phyloP scores from a whole-genome alignment of 2,329 filamentous ascomycete genomes.

The Verticillium klebahnii region DNA sequence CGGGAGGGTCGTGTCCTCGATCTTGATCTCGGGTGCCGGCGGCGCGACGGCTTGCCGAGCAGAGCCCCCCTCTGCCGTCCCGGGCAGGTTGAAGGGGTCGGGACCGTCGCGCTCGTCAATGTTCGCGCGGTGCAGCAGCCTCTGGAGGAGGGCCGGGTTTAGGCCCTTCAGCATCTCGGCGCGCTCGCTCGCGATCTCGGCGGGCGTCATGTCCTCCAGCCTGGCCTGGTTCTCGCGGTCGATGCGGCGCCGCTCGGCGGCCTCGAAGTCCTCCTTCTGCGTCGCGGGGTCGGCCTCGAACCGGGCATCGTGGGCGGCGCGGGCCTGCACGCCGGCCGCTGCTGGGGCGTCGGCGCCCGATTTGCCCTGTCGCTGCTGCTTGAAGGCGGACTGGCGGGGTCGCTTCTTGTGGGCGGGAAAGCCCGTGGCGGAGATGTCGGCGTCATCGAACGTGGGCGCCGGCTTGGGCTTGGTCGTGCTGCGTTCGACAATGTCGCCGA shows the following conservation, averaged over 20 bases:
- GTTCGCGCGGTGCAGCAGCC: constrained; percentile 70
- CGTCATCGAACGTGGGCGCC: constrained; percentile 53
- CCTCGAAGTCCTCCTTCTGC: constrained; percentile 25
- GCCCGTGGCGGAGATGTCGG: constrained; percentile 57
- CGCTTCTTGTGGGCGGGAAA: constrained; percentile 90
- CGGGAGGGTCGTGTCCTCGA: constrained; percentile 25
- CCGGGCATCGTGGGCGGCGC: constrained; percentile 5
- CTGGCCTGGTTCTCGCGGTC: constrained; percentile 75
- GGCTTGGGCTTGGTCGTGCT: constrained; percentile 54
- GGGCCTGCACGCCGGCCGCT: constrained; percentile 7
- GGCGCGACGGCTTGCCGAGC: constrained; percentile 2
- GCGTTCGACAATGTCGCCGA: constrained; percentile 79
- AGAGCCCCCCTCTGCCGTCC: constrained; percentile 3
- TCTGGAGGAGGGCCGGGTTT: constrained; percentile 70
- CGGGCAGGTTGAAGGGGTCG: constrained; percentile 36
- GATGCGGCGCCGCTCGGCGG: constrained; percentile 66
- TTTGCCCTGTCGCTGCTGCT: constrained; percentile 53
- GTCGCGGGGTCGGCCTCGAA: constrained; percentile 7
- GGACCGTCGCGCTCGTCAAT: constrained; percentile 57
- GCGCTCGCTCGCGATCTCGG: constrained; percentile 77
- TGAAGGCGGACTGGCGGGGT: constrained; percentile 70
- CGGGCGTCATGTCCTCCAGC: constrained; percentile 71
- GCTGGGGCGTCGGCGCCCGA: constrained; percentile 18
- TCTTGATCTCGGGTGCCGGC: constrained; percentile 25
- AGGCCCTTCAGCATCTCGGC: constrained; percentile 75